A percentile compares a stretch with the other conserved stretches of the same genome.
phyloP scores from a whole-genome alignment of 129 eudicot species.

The Tagetes patula region DNA sequence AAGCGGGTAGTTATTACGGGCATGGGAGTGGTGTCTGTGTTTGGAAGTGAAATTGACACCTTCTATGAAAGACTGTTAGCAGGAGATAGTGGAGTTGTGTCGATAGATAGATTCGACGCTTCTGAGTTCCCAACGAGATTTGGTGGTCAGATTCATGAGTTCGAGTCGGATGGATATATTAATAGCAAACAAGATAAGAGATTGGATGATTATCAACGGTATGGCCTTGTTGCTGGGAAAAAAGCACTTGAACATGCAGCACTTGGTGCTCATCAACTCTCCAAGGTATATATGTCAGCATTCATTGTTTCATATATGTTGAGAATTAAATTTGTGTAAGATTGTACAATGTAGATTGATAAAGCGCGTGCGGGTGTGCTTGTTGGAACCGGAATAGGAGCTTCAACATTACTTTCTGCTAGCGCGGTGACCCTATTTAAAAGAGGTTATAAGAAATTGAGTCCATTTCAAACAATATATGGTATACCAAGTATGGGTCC shows the following conservation, averaged over 20 bases:
- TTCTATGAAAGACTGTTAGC: constrained; percentile 69
- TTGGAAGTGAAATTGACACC: constrained; percentile 68
- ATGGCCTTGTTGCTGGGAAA: constrained; percentile 82
- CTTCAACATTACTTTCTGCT: constrained; percentile 49
- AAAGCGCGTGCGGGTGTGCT: constrained; percentile 75
- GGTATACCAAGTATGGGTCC: constrained; percentile 58
- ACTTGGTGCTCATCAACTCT: constrained; percentile 48
- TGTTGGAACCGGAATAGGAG: constrained; percentile 75
- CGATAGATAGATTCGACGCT: constrained; percentile 72
- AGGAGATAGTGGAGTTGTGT: constrained; percentile 65
- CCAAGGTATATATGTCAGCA: constrained; percentile 34
- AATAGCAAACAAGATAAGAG: constrained; percentile 54
- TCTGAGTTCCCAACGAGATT: constrained; percentile 68
- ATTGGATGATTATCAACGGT: constrained; percentile 69
- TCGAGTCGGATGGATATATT: constrained; percentile 57
- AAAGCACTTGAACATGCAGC: constrained; percentile 73
- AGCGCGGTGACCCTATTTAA: constrained; percentile 67
- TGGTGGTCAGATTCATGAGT: constrained; percentile 79
- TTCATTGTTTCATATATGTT: neutral
- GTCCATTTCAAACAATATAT: constrained; percentile 56
- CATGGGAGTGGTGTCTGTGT: constrained; percentile 83
- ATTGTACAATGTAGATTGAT: constrained; percentile 41
- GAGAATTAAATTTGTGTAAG: neutral
- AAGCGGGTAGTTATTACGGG: constrained; percentile 82
- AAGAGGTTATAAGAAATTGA: constrained; percentile 49